Conservation (phyloP, 352 stramenopile genomes). For the Salisapilia sapeloensis region DNA sequence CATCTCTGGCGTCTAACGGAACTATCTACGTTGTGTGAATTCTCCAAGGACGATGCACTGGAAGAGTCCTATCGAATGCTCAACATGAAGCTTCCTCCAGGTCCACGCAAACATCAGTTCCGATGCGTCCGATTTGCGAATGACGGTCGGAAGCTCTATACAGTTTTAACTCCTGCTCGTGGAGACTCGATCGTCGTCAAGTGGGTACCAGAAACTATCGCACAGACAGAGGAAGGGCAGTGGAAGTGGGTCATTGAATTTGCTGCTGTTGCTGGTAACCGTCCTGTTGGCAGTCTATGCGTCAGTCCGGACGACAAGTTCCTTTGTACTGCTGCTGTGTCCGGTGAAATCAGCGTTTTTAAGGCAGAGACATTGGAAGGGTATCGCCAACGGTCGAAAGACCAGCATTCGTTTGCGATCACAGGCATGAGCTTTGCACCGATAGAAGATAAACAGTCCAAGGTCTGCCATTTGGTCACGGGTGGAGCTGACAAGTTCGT, state of each 20-base stretch:
- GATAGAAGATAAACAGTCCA: conserved; percentile 11
- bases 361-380: conserved; percentile 16
- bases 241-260: conserved; percentile 50
- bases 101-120: conserved; percentile 58
- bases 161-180: conserved; percentile 49
- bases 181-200: conserved; percentile 70
- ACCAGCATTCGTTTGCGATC: conserved; percentile 67
- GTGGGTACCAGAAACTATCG: conserved; percentile 51
- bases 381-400: conserved; percentile 30
- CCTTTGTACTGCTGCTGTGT: conserved; percentile 49
- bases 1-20: conserved; percentile 70
- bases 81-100: conserved; percentile 14
- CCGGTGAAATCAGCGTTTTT: conserved; percentile 58
- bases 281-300: conserved; percentile 60
- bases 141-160: conserved; percentile 46
- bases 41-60: conserved; percentile 65
- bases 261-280: conserved; percentile 34
- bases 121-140: conserved; percentile 63
- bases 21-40: conserved; percentile 30
- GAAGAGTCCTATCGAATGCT: conserved; percentile 39
- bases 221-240: conserved; percentile 44
- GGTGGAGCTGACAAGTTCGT: conserved; percentile 62
- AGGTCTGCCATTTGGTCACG: conserved; percentile 33
- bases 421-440: conserved; percentile 64
- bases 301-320: conserved; percentile 58